Evolutionary conservation across 2,329 filamentous ascomycete genomes (phyloP).

Genomic region (Hysterium pulicare): DNA sequence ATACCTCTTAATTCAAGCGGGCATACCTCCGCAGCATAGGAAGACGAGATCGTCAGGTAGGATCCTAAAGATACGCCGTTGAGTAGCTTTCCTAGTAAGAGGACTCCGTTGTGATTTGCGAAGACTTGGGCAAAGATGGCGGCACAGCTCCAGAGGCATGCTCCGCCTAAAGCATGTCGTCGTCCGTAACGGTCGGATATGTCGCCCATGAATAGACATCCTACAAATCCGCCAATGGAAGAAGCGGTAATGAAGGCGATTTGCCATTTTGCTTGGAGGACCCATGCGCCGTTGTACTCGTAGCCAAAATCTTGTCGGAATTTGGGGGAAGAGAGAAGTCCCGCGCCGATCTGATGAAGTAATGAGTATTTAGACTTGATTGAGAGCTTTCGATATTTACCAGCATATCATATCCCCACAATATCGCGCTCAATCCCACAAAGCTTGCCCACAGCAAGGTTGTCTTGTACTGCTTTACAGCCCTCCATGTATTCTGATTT

Average conservation of each 20-base stretch:
- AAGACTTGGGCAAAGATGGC: conserved; percentile 3
- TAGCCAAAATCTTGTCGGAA: conserved; percentile 4
- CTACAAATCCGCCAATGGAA: conserved; percentile 1
- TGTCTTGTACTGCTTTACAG: conserved; percentile 1
- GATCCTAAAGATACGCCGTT: conserved; percentile 3
- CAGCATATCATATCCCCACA: conserved; percentile 4
- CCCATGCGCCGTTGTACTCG: conserved; percentile 1
- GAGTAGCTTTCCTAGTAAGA: conserved; percentile 1
- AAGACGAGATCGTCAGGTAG: conserved; percentile 2
- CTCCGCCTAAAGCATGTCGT: background rate
- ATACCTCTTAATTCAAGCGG: conserved; percentile 2
- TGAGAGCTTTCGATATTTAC: too few relatives aligned
- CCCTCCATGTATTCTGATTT: background rate
- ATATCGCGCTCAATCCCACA: conserved; percentile 1
- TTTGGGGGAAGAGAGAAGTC: conserved; percentile 3
- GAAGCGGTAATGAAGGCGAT: conserved; percentile 3
- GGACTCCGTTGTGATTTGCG: conserved; percentile 2
- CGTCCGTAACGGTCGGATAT: conserved; percentile 1
- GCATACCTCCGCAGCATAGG: conserved; percentile 3
- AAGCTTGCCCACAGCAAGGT: conserved; percentile 2
- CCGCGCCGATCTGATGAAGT: conserved; percentile 1
- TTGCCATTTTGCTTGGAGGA: conserved; percentile 3
- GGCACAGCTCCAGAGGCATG: conserved; percentile 2
- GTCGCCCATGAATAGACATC: conserved; percentile 2
- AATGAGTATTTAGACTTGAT: too few relatives aligned